Evolutionary conservation across 2,329 filamentous ascomycete genomes (phyloP).

Genomic region (Cordyceps javanica): DNA sequence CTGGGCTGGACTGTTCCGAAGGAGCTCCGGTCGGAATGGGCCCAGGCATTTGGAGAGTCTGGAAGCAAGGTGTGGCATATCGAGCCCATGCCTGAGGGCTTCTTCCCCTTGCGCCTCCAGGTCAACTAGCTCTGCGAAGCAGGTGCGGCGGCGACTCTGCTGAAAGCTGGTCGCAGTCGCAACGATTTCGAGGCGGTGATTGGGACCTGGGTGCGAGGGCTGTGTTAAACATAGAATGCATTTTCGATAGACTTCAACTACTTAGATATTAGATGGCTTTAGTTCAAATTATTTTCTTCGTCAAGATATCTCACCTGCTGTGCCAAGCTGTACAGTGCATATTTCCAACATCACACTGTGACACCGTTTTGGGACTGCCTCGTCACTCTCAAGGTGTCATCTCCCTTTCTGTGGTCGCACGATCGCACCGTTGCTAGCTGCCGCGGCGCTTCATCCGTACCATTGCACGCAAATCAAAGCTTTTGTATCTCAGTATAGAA

Average conservation of each 20-base stretch:
- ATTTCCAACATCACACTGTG: background rate
- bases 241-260: no score
- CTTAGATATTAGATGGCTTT: no score
- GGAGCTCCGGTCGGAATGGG: slow-evolving; percentile 45
- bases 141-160: background rate
- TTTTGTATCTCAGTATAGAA: background rate
- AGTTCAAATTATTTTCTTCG: no score
- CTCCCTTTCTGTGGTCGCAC: background rate
- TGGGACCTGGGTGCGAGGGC: background rate
- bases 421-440: background rate
- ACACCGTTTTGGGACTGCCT: no score
- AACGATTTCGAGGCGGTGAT: no score
- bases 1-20: slow-evolving; percentile 46
- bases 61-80: slow-evolving; percentile 48
- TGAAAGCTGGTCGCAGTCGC: background rate
- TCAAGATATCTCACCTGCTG: no score
- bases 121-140: slow-evolving; percentile 38
- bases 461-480: background rate
- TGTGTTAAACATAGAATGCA: no score
- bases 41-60: slow-evolving; percentile 41
- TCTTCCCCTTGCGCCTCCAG: slow-evolving; percentile 49
- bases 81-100: slow-evolving; percentile 54
- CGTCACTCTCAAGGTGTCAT: no score
- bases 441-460: background rate
- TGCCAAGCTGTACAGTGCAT: background rate